Conservation (phyloP, 768 basidiomycete genomes). For the Leccinum obscurum region DNA sequence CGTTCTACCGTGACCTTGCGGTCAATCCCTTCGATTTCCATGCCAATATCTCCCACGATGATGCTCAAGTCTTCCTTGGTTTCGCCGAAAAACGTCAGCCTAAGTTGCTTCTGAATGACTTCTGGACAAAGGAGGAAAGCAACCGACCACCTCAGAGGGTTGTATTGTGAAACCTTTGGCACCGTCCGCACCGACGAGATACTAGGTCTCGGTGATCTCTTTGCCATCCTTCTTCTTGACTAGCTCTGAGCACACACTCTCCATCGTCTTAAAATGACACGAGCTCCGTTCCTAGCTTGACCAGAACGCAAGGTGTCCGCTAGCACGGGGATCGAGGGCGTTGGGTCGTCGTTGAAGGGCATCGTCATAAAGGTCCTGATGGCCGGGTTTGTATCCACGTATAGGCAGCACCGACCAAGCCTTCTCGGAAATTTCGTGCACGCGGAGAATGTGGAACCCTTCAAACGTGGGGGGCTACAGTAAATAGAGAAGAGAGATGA, state of each 20-base stretch:
- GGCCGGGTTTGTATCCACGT: slow-evolving; percentile 34
- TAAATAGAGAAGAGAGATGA: too few relatives aligned
- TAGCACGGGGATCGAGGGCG: slow-evolving; percentile 15
- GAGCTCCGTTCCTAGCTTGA: slow-evolving; percentile 49
- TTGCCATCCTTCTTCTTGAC: slow-evolving; percentile 23
- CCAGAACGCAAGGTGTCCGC: slow-evolving; percentile 29
- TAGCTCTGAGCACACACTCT: slow-evolving; percentile 35
- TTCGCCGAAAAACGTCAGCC: too few relatives aligned
- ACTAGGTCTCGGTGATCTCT: slow-evolving; percentile 32
- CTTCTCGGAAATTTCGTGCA: slow-evolving; percentile 37
- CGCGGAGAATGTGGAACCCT: slow-evolving; percentile 41
- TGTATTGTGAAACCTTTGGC: slow-evolving; percentile 25
- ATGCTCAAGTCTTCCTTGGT: too few relatives aligned
- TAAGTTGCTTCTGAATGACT: slow-evolving; percentile 24
- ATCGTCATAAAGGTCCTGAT: slow-evolving; percentile 9
- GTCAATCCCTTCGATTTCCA: slow-evolving; percentile 26
- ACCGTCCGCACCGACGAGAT: slow-evolving; percentile 44
- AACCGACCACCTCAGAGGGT: background rate
- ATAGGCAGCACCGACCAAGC: slow-evolving; percentile 30
- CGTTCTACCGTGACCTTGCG: slow-evolving; percentile 20
- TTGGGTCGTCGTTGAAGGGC: slow-evolving; percentile 15
- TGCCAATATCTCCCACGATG: too few relatives aligned
- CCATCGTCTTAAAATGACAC: slow-evolving; percentile 38
- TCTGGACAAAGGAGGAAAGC: slow-evolving; percentile 18
- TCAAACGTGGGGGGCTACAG: slow-evolving; percentile 38